Evolutionary conservation across 1,284 basidiomycete species (phyloP).

Genomic region (Sphaerobolus stellatus): DNA sequence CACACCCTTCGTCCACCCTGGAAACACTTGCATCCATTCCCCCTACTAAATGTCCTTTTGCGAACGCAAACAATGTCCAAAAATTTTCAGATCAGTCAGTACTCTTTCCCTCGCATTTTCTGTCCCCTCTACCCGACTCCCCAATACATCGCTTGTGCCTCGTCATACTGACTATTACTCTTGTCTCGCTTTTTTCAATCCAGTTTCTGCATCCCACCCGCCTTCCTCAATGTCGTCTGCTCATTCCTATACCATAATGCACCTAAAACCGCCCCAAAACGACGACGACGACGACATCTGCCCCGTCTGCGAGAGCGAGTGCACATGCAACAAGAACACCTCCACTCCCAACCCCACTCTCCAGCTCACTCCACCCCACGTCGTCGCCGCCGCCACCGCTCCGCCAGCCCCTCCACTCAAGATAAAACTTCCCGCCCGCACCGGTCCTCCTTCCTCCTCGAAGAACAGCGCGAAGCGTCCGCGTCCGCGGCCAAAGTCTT

Average conservation of each 20-base stretch:
- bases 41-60: slow-evolving; percentile 35
- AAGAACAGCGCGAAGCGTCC: slow-evolving; percentile 20
- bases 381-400: slow-evolving; percentile 1
- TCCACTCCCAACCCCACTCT: slow-evolving; percentile 24
- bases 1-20: slow-evolving; percentile 8
- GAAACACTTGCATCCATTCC: slow-evolving; percentile 33
- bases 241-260: slow-evolving; percentile 63
- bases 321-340: slow-evolving; percentile 60
- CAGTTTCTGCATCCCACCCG: slow-evolving; percentile 58
- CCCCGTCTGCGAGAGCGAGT: slow-evolving; percentile 82
- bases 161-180: slow-evolving; percentile 3
- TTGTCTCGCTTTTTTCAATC: slow-evolving; percentile 13
- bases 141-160: slow-evolving; percentile 25
- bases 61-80: slow-evolving; percentile 45
- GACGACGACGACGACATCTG: slow-evolving; percentile 78
- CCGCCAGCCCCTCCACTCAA: slow-evolving; percentile 49
- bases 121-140: slow-evolving; percentile 17
- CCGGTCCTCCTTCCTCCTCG: slow-evolving; percentile 17
- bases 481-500: slow-evolving; percentile 32
- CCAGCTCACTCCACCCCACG: slow-evolving; percentile 22
- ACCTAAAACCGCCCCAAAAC: slow-evolving; percentile 41
- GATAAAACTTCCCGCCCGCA: slow-evolving; percentile 57
- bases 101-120: neutral
- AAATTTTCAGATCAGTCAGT: slow-evolving; percentile 47
- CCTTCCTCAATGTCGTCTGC: slow-evolving; percentile 63